phyloP scores from a whole-genome alignment of 2,329 filamentous ascomycete species.

The Nemania sp. region DNA sequence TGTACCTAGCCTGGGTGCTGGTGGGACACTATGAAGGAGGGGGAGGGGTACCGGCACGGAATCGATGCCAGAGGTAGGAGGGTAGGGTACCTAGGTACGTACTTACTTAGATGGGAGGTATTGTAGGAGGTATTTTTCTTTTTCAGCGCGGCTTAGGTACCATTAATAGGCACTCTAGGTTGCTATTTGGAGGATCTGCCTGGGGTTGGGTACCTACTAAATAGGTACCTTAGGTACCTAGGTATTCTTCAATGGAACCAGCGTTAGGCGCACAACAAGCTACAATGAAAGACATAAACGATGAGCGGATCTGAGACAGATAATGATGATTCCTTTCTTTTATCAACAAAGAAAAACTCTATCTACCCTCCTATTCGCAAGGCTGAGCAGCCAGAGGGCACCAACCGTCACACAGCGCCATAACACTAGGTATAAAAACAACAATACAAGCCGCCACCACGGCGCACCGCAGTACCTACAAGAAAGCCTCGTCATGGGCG shows the following conservation, averaged over 20 bases:
- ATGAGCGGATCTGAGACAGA: conserved; percentile 3
- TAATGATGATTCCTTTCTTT: conserved; percentile 10
- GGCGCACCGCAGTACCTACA: conserved; percentile 1
- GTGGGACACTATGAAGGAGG: conserved; percentile 19
- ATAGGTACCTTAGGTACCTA: neutral
- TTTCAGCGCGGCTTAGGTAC: conserved; percentile 16
- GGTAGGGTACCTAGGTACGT: conserved; percentile 26
- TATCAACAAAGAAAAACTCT: conserved; percentile 19
- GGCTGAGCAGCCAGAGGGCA: conserved; percentile 26
- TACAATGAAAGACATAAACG: conserved; percentile 5
- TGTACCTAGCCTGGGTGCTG: neutral
- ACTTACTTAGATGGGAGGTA: no score
- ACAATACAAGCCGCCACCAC: no score
- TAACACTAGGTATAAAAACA: no score
- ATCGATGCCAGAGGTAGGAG: no score
- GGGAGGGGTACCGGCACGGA: conserved; percentile 17
- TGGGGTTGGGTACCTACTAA: neutral
- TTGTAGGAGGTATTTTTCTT: no score
- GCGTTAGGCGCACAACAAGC: neutral
- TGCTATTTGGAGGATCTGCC: neutral
- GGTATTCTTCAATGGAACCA: neutral
- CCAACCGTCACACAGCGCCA: neutral
- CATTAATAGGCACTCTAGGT: neutral
- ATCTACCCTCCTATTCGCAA: conserved; percentile 9
- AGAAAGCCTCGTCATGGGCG: conserved; percentile 26